These are phyloP conservation scores for Pseudozyma pruni DNA, from an alignment of 1,284 basidiomycete species.

Conservation along the genomic window DNA sequence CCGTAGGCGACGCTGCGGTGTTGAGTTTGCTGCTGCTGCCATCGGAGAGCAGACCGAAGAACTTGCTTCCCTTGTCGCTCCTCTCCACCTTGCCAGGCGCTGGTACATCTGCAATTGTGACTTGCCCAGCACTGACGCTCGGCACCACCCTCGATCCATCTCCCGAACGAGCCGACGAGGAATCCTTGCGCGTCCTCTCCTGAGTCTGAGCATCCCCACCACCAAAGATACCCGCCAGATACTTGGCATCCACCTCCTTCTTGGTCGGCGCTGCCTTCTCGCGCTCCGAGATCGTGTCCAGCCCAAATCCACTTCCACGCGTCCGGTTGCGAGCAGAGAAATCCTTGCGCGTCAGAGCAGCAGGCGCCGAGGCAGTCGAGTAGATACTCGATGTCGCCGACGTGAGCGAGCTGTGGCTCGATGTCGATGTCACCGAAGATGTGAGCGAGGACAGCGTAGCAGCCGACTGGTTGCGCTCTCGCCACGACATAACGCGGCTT, in stretches of 20 bases:
- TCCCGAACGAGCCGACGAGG: background rate
- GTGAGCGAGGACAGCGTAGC: slow-evolving; percentile 38
- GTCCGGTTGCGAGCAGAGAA: slow-evolving; percentile 27
- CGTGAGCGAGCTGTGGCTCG: slow-evolving; percentile 33
- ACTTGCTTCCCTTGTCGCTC: slow-evolving; percentile 21
- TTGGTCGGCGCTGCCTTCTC: slow-evolving; percentile 22
- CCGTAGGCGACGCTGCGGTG: background rate
- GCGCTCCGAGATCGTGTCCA: slow-evolving; percentile 52
- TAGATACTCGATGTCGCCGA: slow-evolving; percentile 54
- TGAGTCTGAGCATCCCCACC: slow-evolving; percentile 22
- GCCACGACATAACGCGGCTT: slow-evolving; percentile 49
- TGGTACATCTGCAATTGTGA: background rate
- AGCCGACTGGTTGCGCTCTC: slow-evolving; percentile 51
- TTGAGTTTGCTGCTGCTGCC: slow-evolving; percentile 10
- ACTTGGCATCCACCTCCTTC: slow-evolving; percentile 53
- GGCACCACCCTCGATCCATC: background rate
- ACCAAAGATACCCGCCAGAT: slow-evolving; percentile 56
- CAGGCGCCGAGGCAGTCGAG: slow-evolving; percentile 55
- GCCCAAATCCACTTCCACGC: slow-evolving; percentile 36
- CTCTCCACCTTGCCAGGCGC: slow-evolving; percentile 2
- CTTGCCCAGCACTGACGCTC: background rate
- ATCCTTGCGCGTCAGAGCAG: slow-evolving; percentile 46
- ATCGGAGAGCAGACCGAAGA: slow-evolving; percentile 17
- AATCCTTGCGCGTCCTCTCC: slow-evolving; percentile 25
- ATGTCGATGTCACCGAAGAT: slow-evolving; percentile 34